Evolutionary conservation across 345 rosid species (phyloP).

Genomic region (Ceriops tagal): DNA sequence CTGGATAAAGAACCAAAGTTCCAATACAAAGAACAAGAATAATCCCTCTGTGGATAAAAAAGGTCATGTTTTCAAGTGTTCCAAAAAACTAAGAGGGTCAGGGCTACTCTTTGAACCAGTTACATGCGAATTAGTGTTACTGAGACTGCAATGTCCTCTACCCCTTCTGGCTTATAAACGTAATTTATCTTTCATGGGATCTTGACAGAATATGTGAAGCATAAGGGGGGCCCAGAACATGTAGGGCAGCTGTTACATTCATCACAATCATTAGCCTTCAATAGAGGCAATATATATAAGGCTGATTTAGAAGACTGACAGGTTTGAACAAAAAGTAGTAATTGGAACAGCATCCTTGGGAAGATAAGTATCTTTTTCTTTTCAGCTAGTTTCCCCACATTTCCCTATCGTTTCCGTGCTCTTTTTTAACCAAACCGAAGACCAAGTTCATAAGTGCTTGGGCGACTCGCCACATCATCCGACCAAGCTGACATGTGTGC

Average conservation of each 20-base stretch:
- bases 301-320: conserved; percentile 63
- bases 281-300: conserved; percentile 47
- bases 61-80: conserved; percentile 37
- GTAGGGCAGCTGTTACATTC: conserved; percentile 51
- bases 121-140: conserved; percentile 17
- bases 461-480: conserved; percentile 32
- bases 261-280: conserved; percentile 45
- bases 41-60: conserved; percentile 26
- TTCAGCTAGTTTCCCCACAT: conserved; percentile 22
- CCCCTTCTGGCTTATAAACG: conserved; percentile 26
- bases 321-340: conserved; percentile 71
- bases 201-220: conserved; percentile 32
- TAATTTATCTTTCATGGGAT: conserved; percentile 30
- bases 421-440: conserved; percentile 32
- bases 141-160: conserved; percentile 17
- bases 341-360: conserved; percentile 59
- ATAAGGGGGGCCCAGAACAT: conserved; percentile 29
- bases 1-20: conserved; percentile 33
- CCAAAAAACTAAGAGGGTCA: conserved; percentile 11
- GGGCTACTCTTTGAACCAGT: conserved; percentile 13
- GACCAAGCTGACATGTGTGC: conserved; percentile 18
- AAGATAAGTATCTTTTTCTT: conserved; percentile 60
- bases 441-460: conserved; percentile 10
- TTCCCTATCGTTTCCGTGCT: conserved; percentile 38
- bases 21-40: conserved; percentile 41